Conservation (phyloP, 805 yeast genomes). For the Candida anglica region DNA sequence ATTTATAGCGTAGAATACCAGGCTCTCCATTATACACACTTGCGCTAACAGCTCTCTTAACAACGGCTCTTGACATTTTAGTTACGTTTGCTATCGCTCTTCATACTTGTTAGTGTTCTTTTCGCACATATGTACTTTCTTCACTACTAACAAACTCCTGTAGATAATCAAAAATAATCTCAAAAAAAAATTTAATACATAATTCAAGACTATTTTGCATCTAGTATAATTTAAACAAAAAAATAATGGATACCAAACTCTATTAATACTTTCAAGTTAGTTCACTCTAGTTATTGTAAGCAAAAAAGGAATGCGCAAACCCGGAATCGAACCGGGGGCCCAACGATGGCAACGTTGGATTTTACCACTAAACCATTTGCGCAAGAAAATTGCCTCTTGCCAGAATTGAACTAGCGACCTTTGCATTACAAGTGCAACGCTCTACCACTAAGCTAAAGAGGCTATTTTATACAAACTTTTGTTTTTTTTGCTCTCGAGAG, state of each 20-base stretch:
- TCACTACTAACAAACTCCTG: too few relatives aligned
- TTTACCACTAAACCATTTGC: conserved; percentile 13
- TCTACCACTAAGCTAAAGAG: conserved; percentile 99
- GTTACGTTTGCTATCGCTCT: too few relatives aligned
- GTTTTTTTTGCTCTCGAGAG: too few relatives aligned
- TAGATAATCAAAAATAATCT: too few relatives aligned
- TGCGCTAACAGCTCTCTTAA: conserved; percentile 37
- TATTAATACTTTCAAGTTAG: too few relatives aligned
- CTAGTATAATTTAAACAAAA: too few relatives aligned
- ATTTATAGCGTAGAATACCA: background rate
- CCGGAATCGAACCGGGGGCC: conserved; percentile 14
- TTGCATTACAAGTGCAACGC: conserved; percentile 99
- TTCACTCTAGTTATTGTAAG: too few relatives aligned
- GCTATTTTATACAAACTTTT: too few relatives aligned
- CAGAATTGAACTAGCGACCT: conserved; percentile 95
- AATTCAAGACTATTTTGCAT: too few relatives aligned
- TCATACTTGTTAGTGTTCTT: background rate
- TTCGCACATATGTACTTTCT: too few relatives aligned
- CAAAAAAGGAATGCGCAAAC: conserved; percentile 10
- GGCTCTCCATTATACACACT: conserved; percentile 26
- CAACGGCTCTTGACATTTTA: conserved; percentile 40
- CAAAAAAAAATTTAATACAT: too few relatives aligned
- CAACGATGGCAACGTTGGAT: conserved; percentile 13
- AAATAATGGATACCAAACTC: too few relatives aligned
- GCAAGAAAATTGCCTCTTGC: conserved; percentile 61